These are phyloP conservation scores for Microcyclospora pomicola DNA, from an alignment of 2,329 filamentous ascomycete genomes.

Conservation along the genomic window DNA sequence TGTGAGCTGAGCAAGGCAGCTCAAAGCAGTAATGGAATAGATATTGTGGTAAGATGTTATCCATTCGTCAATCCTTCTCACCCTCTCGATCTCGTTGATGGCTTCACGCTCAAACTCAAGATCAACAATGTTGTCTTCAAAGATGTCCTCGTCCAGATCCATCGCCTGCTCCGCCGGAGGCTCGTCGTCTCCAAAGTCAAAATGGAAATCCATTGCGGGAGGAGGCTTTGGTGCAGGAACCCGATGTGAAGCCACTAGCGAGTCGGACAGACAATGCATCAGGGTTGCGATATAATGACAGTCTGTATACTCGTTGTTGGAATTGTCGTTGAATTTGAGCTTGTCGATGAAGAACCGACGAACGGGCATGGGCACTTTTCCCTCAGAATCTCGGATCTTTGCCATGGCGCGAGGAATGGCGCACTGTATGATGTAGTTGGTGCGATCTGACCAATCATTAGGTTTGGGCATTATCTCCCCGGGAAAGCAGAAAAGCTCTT, in stretches of 20 bases:
- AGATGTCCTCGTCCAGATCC: constrained; percentile 6
- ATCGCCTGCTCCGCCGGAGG: constrained; percentile 19
- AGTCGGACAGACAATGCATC: constrained; percentile 49
- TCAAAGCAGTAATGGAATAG: constrained; percentile 46
- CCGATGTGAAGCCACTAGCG: constrained; percentile 30
- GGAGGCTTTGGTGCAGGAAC: constrained; percentile 10
- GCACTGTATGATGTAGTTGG: constrained; percentile 70
- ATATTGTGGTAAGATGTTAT: constrained; percentile 52
- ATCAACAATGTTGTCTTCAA: constrained; percentile 28
- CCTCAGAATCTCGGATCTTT: constrained; percentile 57
- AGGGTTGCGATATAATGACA: constrained; percentile 76
- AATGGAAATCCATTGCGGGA: constrained; percentile 14
- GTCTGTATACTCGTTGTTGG: constrained; percentile 75
- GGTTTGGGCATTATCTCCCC: constrained; percentile 62
- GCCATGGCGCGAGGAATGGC: constrained; percentile 72
- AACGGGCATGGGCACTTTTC: constrained; percentile 64
- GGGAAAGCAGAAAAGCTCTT: constrained; percentile 74
- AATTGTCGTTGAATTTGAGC: constrained; percentile 87
- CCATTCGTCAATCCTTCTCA: constrained; percentile 53
- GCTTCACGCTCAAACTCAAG: constrained; percentile 42
- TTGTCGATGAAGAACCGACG: constrained; percentile 79
- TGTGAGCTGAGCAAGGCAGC: constrained; percentile 44
- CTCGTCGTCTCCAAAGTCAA: constrained; percentile 33
- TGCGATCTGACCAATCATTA: constrained; percentile 84
- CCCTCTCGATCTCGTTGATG: constrained; percentile 48